These are phyloP conservation scores for Cercospora sojina DNA, from an alignment of 2,329 filamentous ascomycete species.

Conservation along the genomic window DNA sequence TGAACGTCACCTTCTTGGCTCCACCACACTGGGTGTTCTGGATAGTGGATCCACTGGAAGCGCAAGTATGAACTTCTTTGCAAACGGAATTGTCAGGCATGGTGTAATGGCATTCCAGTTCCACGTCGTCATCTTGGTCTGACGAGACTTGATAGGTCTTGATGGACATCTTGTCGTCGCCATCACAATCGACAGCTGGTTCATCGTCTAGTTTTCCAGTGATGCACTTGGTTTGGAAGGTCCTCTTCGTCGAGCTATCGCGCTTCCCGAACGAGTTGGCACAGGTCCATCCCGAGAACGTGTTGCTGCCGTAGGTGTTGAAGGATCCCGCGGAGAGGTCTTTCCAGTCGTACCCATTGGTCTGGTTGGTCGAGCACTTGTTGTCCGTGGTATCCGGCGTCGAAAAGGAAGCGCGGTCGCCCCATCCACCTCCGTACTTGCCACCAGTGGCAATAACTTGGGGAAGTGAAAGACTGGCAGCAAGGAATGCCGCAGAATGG, in stretches of 20 bases:
- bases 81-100: slow-evolving; percentile 82
- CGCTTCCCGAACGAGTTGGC: slow-evolving; percentile 61
- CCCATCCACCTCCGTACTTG: slow-evolving; percentile 45
- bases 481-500: slow-evolving; percentile 20
- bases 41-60: slow-evolving; percentile 65
- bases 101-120: slow-evolving; percentile 76
- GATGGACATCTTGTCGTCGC: slow-evolving; percentile 67
- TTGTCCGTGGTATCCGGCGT: slow-evolving; percentile 74
- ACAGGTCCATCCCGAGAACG: slow-evolving; percentile 72
- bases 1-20: slow-evolving; percentile 75
- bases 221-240: slow-evolving; percentile 46
- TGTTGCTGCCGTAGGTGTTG: slow-evolving; percentile 67
- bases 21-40: slow-evolving; percentile 90
- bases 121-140: slow-evolving; percentile 66
- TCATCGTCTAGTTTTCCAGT: slow-evolving; percentile 48
- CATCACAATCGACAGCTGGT: slow-evolving; percentile 46
- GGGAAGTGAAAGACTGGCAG: slow-evolving; percentile 42
- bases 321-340: slow-evolving; percentile 63
- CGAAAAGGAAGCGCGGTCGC: slow-evolving; percentile 56
- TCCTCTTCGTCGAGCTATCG: slow-evolving; percentile 51
- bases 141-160: slow-evolving; percentile 69
- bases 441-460: slow-evolving; percentile 45
- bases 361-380: slow-evolving; percentile 70
- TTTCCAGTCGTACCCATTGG: slow-evolving; percentile 69
- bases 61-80: slow-evolving; percentile 73